Evolutionary conservation across 257 asterid species (phyloP).

Genomic region (Striga asiatica): DNA sequence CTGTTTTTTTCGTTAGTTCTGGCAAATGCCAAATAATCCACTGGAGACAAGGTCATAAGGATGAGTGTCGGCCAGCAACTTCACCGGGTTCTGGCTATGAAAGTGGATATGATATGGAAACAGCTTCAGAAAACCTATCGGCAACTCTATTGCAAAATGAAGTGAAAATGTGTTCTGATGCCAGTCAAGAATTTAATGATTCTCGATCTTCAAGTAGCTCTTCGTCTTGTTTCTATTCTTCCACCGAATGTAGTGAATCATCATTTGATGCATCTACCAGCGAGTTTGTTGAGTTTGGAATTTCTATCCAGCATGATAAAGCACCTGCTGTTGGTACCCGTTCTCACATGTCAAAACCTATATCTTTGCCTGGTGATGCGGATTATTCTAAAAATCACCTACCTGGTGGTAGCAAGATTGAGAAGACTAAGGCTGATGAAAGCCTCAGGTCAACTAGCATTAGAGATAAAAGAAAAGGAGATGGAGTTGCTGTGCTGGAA

Average conservation of each 20-base stretch:
- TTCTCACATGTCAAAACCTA: slow-evolving; percentile 15
- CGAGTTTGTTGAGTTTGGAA: slow-evolving; percentile 21
- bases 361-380: slow-evolving; percentile 20
- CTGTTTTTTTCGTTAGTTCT: slow-evolving; percentile 43
- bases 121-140: slow-evolving; percentile 18
- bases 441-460: slow-evolving; percentile 11
- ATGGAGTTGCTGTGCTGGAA: slow-evolving; percentile 12
- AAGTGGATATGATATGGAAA: slow-evolving; percentile 15
- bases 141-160: slow-evolving; percentile 19
- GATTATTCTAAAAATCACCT: slow-evolving; percentile 14
- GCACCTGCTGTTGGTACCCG: slow-evolving; percentile 15
- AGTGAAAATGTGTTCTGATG: slow-evolving; percentile 15
- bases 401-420: slow-evolving; percentile 15
- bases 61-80: slow-evolving; percentile 49
- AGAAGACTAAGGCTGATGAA: slow-evolving; percentile 23
- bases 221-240: slow-evolving; percentile 23
- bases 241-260: slow-evolving; percentile 27
- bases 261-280: slow-evolving; percentile 26
- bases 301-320: slow-evolving; percentile 16
- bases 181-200: slow-evolving; percentile 20
- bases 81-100: slow-evolving; percentile 23
- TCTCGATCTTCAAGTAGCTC: slow-evolving; percentile 34
- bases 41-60: slow-evolving; percentile 94
- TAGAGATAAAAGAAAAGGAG: slow-evolving; percentile 20
- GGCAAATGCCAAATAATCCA: slow-evolving; percentile 96